Percentiles rank a stretch among this genome's conserved stretches.
Evolutionary conservation across 2,329 filamentous ascomycete species (phyloP).

Genomic region (Exophiala alcalophila): DNA sequence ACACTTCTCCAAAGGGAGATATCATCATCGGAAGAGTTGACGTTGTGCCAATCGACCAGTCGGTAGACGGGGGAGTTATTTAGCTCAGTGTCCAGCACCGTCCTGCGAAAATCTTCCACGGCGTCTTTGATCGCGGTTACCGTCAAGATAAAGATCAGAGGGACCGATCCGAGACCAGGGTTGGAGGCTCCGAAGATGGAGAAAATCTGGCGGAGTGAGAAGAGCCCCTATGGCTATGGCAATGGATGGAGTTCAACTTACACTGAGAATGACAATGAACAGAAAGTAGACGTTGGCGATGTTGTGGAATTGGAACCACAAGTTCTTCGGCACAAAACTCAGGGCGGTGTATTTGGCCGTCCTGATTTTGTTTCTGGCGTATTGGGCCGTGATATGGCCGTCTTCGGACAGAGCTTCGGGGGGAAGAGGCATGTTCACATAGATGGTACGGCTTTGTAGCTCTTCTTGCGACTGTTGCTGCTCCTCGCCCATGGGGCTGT

Average conservation of each 20-base stretch:
- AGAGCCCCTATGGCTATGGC: constrained; percentile 4
- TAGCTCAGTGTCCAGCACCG: constrained; percentile 83
- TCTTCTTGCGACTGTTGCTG: constrained; percentile 34
- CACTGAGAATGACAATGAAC: constrained; percentile 88
- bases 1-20: constrained; percentile 80
- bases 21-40: constrained; percentile 85
- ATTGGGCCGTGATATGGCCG: constrained; percentile 67
- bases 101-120: constrained; percentile 91
- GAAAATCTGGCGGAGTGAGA: constrained; percentile 66
- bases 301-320: constrained; percentile 98
- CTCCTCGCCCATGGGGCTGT: constrained; percentile 27
- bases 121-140: constrained; percentile 92
- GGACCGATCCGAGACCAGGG: constrained; percentile 83
- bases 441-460: constrained; percentile 60
- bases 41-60: constrained; percentile 83
- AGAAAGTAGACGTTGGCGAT: constrained; percentile 98
- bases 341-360: constrained; percentile 96
- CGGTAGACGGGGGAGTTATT: constrained; percentile 96
- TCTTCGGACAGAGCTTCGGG: constrained; percentile 73
- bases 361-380: constrained; percentile 90
- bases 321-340: constrained; percentile 92
- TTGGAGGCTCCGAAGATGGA: constrained; percentile 91
- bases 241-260: constrained; percentile 54
- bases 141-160: constrained; percentile 84
- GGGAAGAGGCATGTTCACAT: constrained; percentile 83